Conservation (phyloP, 176 grass and related monocot species). For the Hsuehochloa calcarea region DNA sequence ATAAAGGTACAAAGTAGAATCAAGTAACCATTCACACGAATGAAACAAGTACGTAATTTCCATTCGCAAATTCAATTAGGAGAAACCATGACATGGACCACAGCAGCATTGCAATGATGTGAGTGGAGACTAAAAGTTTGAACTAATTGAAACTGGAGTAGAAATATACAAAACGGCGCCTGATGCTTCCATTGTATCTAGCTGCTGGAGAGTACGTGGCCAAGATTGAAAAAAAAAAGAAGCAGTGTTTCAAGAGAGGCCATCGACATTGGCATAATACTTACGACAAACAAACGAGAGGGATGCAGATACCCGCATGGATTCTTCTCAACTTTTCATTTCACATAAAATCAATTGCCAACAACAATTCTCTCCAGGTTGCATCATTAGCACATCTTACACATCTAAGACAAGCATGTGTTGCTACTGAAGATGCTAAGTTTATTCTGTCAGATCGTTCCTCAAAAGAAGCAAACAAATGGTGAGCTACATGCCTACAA, state of each 20-base stretch:
- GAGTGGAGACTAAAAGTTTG: neutral
- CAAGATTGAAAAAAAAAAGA: too few relatives aligned
- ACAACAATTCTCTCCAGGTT: neutral
- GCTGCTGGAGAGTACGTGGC: neutral
- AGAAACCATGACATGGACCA: neutral
- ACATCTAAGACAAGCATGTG: neutral
- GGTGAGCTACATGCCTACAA: neutral
- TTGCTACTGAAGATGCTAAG: neutral
- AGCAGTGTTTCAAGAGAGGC: neutral
- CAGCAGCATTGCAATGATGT: neutral
- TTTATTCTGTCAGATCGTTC: neutral
- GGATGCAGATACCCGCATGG: neutral
- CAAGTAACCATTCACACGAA: neutral
- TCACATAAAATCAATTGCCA: neutral
- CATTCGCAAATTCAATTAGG: neutral
- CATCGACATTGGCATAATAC: neutral
- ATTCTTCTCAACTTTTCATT: neutral
- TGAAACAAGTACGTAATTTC: neutral
- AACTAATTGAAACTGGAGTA: neutral
- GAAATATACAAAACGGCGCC: neutral
- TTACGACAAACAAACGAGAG: neutral
- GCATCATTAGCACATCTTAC: neutral
- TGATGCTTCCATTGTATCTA: neutral
- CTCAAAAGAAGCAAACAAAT: neutral
- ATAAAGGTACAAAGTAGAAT: neutral